A percentile compares a stretch with the other conserved stretches of the same genome.
Conservation (phyloP, 2,329 filamentous ascomycete genomes). For the Fusarium denticulatum region DNA sequence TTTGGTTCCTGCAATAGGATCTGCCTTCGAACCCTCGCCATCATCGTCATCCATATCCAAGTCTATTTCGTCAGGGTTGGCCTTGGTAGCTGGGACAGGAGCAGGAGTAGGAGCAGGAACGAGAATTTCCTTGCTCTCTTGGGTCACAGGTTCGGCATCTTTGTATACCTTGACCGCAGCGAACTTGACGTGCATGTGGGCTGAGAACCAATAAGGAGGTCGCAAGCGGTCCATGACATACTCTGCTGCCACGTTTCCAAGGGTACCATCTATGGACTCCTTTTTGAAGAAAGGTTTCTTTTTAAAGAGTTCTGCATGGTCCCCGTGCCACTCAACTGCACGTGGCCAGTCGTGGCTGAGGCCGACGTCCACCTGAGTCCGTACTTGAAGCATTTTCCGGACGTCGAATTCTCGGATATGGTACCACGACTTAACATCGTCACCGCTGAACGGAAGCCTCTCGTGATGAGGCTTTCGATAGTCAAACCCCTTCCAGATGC, state of each 20-base stretch:
- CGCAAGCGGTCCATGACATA: conserved; percentile 83
- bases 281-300: conserved; percentile 78
- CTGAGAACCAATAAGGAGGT: conserved; percentile 90
- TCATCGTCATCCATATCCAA: conserved; percentile 70
- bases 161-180: conserved; percentile 71
- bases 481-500: conserved; percentile 94
- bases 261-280: conserved; percentile 77
- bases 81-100: conserved; percentile 27
- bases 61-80: conserved; percentile 76
- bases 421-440: conserved; percentile 85
- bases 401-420: conserved; percentile 90
- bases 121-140: conserved; percentile 13
- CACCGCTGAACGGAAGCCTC: conserved; percentile 81
- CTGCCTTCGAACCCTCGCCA: conserved; percentile 18
- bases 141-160: conserved; percentile 48
- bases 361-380: conserved; percentile 89
- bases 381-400: conserved; percentile 85
- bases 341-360: conserved; percentile 97
- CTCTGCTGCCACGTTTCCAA: conserved; percentile 84
- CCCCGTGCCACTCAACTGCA: conserved; percentile 80
- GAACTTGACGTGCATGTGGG: conserved; percentile 92
- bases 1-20: not conserved
- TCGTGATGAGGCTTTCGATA: conserved; percentile 87
- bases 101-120: not conserved
- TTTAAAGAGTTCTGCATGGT: conserved; percentile 73